Evolutionary conservation across 2,329 filamentous ascomycete genomes (phyloP), one percentile per base, ranked within the genome.

Genomic region (Orbilia brochopaga): DNA sequence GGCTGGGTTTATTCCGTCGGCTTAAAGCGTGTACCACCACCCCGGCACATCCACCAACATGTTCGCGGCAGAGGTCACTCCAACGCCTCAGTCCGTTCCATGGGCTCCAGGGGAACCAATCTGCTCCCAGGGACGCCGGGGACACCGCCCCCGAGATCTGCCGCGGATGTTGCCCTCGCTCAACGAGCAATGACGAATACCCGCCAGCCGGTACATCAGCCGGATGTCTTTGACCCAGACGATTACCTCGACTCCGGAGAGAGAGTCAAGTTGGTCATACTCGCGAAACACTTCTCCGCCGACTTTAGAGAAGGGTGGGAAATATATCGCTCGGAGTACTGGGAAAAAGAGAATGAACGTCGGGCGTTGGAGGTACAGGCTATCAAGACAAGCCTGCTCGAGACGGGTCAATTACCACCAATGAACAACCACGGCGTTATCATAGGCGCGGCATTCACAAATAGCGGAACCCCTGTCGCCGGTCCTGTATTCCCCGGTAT

Each of bases 231-330:
- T 30, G 88, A 90, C 70, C 85, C 84, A 13, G 88, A 89, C 0
- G 82, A 97, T 80, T 94, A 97, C 77, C 84, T 99, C 48, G 87
- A 90, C 0, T 93, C 92, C 0, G 94, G 94, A 1, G 92, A 97
- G 80, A 90, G 93, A 78, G 88, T 99, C 76, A 94, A 96, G 79
- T 84, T 99, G 0, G 83, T 97, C 17, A 83, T 99, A 6, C 85
- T 97, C 10, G 91, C 94, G 0, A 99, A 99, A 78, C 92, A 92
- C 0, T 99, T 99, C 78, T 95, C 91, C 4, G 89, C 94, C 0
- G 91, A 91, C 52, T 99, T 99, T 78, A 86, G 94, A 19, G 92
- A 97, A 79, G 96, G 96, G 75, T 99, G 94, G 94, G 94, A 99
- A 78, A 84, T 93, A 15, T 99, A 95, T 80, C 86, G 94, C 59